Conservation (phyloP, 2,329 filamentous ascomycete genomes). For the Microcyclospora pomicola region DNA sequence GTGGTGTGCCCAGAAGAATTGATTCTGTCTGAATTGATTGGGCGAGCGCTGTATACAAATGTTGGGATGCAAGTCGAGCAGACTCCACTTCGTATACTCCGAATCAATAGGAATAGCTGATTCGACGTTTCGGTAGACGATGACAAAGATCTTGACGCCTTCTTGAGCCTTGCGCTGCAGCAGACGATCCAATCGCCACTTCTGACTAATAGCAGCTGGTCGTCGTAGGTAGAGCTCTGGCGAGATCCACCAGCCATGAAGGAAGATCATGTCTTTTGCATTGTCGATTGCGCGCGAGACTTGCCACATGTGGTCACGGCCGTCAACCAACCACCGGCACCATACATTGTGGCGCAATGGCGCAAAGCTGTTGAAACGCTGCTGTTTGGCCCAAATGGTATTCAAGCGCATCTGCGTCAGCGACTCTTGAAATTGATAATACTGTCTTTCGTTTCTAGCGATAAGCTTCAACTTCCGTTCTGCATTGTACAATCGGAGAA, state of each 20-base stretch:
- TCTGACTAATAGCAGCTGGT: slow-evolving; percentile 89
- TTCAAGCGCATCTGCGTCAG: slow-evolving; percentile 72
- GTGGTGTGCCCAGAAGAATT: slow-evolving; percentile 98
- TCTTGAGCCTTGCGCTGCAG: slow-evolving; percentile 88
- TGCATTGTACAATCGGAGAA: slow-evolving; percentile 74
- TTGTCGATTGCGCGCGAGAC: slow-evolving; percentile 93
- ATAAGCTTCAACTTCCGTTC: slow-evolving; percentile 86
- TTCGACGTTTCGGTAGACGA: slow-evolving; percentile 95
- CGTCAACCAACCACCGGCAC: slow-evolving; percentile 93
- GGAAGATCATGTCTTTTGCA: slow-evolving; percentile 95
- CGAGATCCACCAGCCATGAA: slow-evolving; percentile 98
- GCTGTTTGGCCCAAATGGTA: slow-evolving; percentile 69
- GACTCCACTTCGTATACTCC: slow-evolving; percentile 91
- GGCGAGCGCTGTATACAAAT: slow-evolving; percentile 92
- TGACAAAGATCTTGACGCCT: slow-evolving; percentile 94
- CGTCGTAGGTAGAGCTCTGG: slow-evolving; percentile 91
- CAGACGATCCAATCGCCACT: slow-evolving; percentile 88
- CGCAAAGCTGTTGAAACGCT: slow-evolving; percentile 87
- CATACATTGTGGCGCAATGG: slow-evolving; percentile 77
- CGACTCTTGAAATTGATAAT: slow-evolving; percentile 87
- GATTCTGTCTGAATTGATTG: slow-evolving; percentile 96
- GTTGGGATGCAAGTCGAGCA: slow-evolving; percentile 90
- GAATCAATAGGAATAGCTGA: slow-evolving; percentile 95
- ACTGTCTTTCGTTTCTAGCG: slow-evolving; percentile 76
- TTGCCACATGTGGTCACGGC: slow-evolving; percentile 98